Base-by-base conservation (phyloP, 352 stramenopile species). In the Thalassiosira hispida region DNA sequence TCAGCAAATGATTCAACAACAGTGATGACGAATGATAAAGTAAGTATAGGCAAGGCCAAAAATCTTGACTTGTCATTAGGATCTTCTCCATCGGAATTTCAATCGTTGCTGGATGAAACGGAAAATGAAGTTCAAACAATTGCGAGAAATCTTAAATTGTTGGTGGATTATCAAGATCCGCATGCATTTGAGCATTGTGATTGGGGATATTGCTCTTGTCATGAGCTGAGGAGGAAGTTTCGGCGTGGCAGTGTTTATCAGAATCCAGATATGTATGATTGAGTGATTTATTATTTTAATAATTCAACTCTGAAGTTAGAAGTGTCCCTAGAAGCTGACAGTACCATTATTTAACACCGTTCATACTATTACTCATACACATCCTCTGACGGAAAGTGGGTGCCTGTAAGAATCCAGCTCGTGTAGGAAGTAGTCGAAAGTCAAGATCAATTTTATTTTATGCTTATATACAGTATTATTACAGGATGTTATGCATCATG, bases 121-220 rank as follows among this genome's bases (percentile, higher is more conserved):
- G 71, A 92, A 44, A 11, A 85, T 47, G 85, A 92, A 65, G 64
- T 94, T 9, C 27, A 52, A 8, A 52, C 81, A 14, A 81, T 91
- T 12, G 87, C 69, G 57, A 72, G 59, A n/a, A 23, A 80, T 16
- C 90, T 94, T 68, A 65, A 53, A n/a, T 25, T 75, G 7, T 76
- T 93, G 53, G 83, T 92, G 0, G 67, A 83, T 18, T 66, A 52
- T 12, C 80, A 92, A 61, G 81, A 91, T 77, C 81, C 84, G 18
- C 77, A 79, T 33, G 73, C 73, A 29, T 94, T 90, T 74, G 33
- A 83, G n/a, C 81, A 89, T 49, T 94, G 90, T 47, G 78, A 92
- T 73, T 79, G 86, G 52, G 83, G 73, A 16, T 94, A 91, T 90
- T 94, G 90, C 64, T 88, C 73, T 60, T 94, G 90, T 70, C 90